Evolutionary conservation across 2,329 filamentous ascomycete species (phyloP), one percentile per base, ranked within the genome.

Genomic region (Sarocladium brachiariae): DNA sequence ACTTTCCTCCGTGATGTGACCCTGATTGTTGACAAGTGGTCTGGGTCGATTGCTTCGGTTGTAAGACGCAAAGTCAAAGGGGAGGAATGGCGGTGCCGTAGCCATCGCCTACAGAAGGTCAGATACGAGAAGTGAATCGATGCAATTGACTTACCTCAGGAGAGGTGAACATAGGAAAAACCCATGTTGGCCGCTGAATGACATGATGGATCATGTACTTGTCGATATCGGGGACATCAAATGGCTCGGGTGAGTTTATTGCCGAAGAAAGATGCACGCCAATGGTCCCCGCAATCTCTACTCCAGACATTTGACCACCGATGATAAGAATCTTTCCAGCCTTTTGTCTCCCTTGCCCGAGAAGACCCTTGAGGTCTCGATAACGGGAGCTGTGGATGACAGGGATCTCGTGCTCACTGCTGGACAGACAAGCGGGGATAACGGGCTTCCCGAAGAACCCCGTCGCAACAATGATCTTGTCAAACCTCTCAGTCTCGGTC

Each of bases 221-320:
- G 0, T 73, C 71, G 1, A 74, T 59, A 39, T 74, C 65, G 0
- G 63, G 50, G 4, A 80, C 65, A 0, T 58, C 50, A 25, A 64
- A 71, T 1, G 65, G 53, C 0, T 65, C 67, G 0, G 82, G 77
- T 0, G 78, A 76, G 61, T 85, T 71, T 11, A 67, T 65, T 2
- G 77, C 76, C 5, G 81, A 81, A 0, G 87, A 91, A 1, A 92
- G 65, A 54, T 90, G 81, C 4, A 81, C 74, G 10, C 86, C 87
- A 47, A 91, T 78, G 2, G 83, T 82, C 9, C 81, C 83, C 0
- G 87, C 84, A 46, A 85, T 84, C 68, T 95, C 89, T 4, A 87
- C 79, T 1, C 87, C 88, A 2, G 87, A 92, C 77, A 93, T 90
- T 58, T 90, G 87, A 0, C 87, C 88, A 1, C 89, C 89, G 1